These are phyloP conservation scores for Periconia sp. DNA, from an alignment of 2,329 filamentous ascomycete genomes.

Conservation along the genomic window DNA sequence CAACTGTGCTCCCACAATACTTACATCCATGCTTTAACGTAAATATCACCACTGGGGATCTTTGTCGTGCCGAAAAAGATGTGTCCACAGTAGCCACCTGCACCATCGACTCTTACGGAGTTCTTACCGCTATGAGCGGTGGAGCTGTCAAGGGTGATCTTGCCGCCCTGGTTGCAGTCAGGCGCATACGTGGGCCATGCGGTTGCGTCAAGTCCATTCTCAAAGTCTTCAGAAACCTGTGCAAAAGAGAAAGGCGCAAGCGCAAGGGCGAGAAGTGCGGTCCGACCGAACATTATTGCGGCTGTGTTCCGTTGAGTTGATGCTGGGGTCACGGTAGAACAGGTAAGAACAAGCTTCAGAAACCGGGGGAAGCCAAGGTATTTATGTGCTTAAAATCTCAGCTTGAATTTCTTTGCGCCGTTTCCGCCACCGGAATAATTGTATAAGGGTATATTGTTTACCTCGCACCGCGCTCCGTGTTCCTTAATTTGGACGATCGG, in stretches of 20 bases:
- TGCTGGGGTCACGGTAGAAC: neutral
- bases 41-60: slow-evolving; percentile 63
- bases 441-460: slow-evolving; percentile 11
- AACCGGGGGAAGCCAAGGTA: neutral
- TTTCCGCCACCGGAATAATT: slow-evolving; percentile 15
- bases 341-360: neutral
- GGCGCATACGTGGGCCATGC: slow-evolving; percentile 65
- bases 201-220: slow-evolving; percentile 63
- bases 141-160: slow-evolving; percentile 62
- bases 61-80: slow-evolving; percentile 66
- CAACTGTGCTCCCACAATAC: too few species aligned
- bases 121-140: slow-evolving; percentile 66
- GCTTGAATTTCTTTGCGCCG: slow-evolving; percentile 22
- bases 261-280: slow-evolving; percentile 52
- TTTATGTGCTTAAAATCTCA: slow-evolving; percentile 18
- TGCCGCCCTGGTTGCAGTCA: slow-evolving; percentile 66
- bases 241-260: slow-evolving; percentile 57
- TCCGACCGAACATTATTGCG: slow-evolving; percentile 52
- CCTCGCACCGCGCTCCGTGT: slow-evolving; percentile 7
- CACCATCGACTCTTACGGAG: slow-evolving; percentile 74
- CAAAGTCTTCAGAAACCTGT: slow-evolving; percentile 64
- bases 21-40: slow-evolving; percentile 63
- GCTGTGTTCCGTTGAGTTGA: neutral
- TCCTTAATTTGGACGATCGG: slow-evolving; percentile 26
- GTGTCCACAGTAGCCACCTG: slow-evolving; percentile 63